Conservation (phyloP, 176 grass and related monocot genomes). For the Carex pumila region DNA sequence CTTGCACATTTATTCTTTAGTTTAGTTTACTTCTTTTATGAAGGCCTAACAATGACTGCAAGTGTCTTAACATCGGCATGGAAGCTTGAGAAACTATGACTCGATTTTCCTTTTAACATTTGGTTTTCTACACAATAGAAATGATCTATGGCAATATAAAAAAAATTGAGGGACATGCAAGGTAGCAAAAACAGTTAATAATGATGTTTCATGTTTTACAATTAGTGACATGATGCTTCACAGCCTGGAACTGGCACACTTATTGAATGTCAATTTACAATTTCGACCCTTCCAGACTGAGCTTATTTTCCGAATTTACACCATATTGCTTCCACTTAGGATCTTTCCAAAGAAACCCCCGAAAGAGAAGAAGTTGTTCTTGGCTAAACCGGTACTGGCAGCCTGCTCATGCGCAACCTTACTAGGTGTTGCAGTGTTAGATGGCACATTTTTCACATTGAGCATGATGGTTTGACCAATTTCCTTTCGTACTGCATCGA, state of each 20-base stretch:
- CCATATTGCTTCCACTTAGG: conserved; percentile 25
- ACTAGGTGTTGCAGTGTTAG: not conserved
- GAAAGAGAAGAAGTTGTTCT: conserved; percentile 76
- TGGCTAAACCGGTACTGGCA: conserved; percentile 15
- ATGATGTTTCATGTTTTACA: not conserved
- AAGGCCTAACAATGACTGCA: not conserved
- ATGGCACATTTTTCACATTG: conserved; percentile 62
- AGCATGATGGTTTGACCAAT: conserved; percentile 84
- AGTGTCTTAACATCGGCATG: too few relatives aligned
- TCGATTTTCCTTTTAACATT: not conserved
- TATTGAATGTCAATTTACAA: not conserved
- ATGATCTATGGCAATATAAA: not conserved
- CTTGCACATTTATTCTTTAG: too few relatives aligned
- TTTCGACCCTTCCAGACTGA: not conserved
- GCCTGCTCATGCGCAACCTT: conserved; percentile 23
- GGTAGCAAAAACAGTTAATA: not conserved
- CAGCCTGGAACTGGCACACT: conserved; percentile 1
- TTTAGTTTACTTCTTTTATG: not conserved
- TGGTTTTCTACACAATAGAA: not conserved
- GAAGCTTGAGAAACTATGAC: not conserved
- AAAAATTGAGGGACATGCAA: not conserved
- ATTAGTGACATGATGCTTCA: not conserved
- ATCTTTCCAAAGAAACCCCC: conserved; percentile 69
- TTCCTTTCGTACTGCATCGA: conserved; percentile 68
- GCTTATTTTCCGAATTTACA: conserved; percentile 11